Evolutionary conservation across 2,329 filamentous ascomycete species (phyloP).

Genomic region (Periglandula ipomoeae): DNA sequence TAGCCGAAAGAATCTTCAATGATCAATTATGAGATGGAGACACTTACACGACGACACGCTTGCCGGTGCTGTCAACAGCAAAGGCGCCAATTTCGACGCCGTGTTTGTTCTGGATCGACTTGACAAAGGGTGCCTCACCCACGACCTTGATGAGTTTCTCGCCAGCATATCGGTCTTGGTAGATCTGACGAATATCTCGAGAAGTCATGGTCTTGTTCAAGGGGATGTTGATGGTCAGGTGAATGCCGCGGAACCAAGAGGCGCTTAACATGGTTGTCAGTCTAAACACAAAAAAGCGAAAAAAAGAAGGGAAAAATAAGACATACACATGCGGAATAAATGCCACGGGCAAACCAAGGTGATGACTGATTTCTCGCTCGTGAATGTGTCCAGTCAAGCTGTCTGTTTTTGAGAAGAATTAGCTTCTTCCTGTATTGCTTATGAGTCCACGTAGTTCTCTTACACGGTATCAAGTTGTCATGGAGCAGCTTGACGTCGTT

Average conservation of each 20-base stretch:
- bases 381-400: constrained; percentile 76
- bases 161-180: constrained; percentile 91
- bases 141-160: constrained; percentile 91
- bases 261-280: background rate
- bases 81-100: constrained; percentile 92
- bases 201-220: constrained; percentile 79
- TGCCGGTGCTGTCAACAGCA: constrained; percentile 81
- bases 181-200: constrained; percentile 85
- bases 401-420: too few species aligned
- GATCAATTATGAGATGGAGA: background rate
- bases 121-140: constrained; percentile 79
- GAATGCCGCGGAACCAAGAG: constrained; percentile 60
- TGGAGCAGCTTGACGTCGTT: constrained; percentile 78
- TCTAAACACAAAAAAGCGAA: background rate
- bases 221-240: constrained; percentile 84
- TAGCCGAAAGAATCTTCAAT: constrained; percentile 3
- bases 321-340: constrained; percentile 76
- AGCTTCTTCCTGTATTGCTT: too few species aligned
- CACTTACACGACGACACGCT: constrained; percentile 60
- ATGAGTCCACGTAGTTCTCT: background rate
- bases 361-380: constrained; percentile 77
- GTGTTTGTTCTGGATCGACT: constrained; percentile 70
- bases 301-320: background rate
- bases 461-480: constrained; percentile 62
- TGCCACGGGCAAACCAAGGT: constrained; percentile 64